phyloP scores from a whole-genome alignment of 169 alveolate species.

The Cryptosporidium felis region DNA sequence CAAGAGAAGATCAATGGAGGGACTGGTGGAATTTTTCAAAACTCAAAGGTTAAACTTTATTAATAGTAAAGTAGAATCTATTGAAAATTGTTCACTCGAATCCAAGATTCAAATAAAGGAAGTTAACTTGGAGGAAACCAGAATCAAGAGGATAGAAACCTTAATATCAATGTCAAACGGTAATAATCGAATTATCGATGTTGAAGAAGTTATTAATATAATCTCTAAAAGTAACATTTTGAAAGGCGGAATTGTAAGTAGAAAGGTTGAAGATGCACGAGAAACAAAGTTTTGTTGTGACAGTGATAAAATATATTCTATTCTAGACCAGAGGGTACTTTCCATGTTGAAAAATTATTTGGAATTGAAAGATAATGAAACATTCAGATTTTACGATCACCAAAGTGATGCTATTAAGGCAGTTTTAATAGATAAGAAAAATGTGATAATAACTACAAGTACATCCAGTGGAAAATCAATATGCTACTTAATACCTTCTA shows the following conservation, averaged over 20 bases:
- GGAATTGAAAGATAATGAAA: background rate
- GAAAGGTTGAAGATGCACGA: background rate
- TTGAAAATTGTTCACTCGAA: background rate
- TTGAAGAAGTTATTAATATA: slow-evolving; percentile 1
- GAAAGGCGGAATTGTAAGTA: slow-evolving; percentile 29
- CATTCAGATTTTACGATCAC: slow-evolving; percentile 47
- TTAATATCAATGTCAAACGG: background rate
- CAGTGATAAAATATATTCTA: slow-evolving; percentile 17
- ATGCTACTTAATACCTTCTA: slow-evolving; percentile 67
- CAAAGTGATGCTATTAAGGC: slow-evolving; percentile 65
- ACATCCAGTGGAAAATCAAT: slow-evolving; percentile 73
- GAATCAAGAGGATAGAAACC: slow-evolving; percentile 5
- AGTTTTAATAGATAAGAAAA: slow-evolving; percentile 3
- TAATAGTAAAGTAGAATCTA: background rate
- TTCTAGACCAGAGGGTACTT: background rate
- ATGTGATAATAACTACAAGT: slow-evolving; percentile 62
- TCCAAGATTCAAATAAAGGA: background rate
- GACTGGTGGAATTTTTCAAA: background rate
- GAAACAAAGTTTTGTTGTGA: slow-evolving; percentile 15
- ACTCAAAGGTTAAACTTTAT: background rate
- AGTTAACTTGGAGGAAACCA: background rate
- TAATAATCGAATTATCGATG: background rate
- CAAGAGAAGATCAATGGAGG: background rate
- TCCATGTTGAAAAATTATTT: slow-evolving; percentile 1
- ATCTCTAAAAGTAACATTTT: slow-evolving; percentile 43